These are phyloP conservation scores for Plasmodium berghei DNA, from an alignment of 169 alveolate species.

Conservation along the genomic window DNA sequence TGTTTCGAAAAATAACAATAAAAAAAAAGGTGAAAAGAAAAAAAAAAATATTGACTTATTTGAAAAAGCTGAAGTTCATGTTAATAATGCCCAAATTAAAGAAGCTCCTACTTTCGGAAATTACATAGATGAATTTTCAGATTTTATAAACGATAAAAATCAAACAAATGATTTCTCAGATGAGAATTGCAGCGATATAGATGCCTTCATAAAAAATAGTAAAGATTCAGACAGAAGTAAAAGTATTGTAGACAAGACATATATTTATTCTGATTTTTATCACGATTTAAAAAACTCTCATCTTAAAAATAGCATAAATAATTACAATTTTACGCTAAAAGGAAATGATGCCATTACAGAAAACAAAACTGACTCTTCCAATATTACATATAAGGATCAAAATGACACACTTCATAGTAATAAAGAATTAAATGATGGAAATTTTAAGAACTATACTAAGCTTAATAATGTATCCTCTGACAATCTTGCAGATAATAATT, in stretches of 20 bases:
- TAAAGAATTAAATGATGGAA: slow-evolving; percentile 11
- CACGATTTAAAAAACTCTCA: slow-evolving; percentile 1
- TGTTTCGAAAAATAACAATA: background rate
- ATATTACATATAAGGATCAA: slow-evolving; percentile 4
- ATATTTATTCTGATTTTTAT: slow-evolving; percentile 25
- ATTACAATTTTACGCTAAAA: slow-evolving; percentile 20
- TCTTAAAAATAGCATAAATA: background rate
- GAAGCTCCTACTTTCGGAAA: slow-evolving; percentile 74
- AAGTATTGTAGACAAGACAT: slow-evolving; percentile 17
- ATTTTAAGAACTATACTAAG: slow-evolving; percentile 23
- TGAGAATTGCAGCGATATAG: slow-evolving; percentile 10
- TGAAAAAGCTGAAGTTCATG: background rate
- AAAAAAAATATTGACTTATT: background rate
- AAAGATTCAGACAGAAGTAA: slow-evolving; percentile 26
- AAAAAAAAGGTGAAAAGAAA: background rate
- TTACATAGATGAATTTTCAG: slow-evolving; percentile 20
- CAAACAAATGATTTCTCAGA: background rate
- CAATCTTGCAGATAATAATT: slow-evolving; percentile 18
- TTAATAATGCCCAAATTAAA: background rate
- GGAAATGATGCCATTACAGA: slow-evolving; percentile 7
- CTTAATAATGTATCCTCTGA: background rate
- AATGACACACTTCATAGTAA: background rate
- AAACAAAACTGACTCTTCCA: background rate
- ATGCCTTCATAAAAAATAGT: slow-evolving; percentile 19
- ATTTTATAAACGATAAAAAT: background rate